These are phyloP conservation scores for Xylaria sp. DNA, from an alignment of 2,329 filamentous ascomycete genomes.

Conservation along the genomic window DNA sequence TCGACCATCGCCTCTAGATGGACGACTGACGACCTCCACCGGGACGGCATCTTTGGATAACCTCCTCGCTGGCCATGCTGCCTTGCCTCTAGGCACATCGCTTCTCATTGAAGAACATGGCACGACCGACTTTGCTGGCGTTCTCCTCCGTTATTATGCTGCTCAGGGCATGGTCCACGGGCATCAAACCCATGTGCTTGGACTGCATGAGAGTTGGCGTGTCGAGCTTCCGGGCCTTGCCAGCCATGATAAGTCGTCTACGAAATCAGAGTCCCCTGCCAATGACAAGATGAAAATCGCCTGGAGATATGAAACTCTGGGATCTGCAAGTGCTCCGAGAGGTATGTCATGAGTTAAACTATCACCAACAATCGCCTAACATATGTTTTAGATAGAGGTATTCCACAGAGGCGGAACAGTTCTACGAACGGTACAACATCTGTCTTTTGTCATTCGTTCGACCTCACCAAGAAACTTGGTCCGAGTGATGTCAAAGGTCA, in stretches of 20 bases:
- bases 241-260: slow-evolving; percentile 42
- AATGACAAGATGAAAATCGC: slow-evolving; percentile 96
- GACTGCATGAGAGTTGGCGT: slow-evolving; percentile 77
- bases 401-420: slow-evolving; percentile 22
- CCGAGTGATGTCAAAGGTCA: slow-evolving; percentile 52
- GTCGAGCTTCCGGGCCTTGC: slow-evolving; percentile 78
- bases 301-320: slow-evolving; percentile 90
- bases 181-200: slow-evolving; percentile 84
- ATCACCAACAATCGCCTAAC: slow-evolving; percentile 14
- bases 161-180: slow-evolving; percentile 92
- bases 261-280: slow-evolving; percentile 43
- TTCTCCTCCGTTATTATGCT: slow-evolving; percentile 84
- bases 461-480: slow-evolving; percentile 67
- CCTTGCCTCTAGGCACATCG: slow-evolving; percentile 78
- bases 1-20: slow-evolving; percentile 86
- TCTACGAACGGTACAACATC: slow-evolving; percentile 27
- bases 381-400: slow-evolving; percentile 30
- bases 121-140: slow-evolving; percentile 90
- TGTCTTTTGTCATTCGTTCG: slow-evolving; percentile 72
- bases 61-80: slow-evolving; percentile 83
- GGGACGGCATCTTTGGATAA: slow-evolving; percentile 85
- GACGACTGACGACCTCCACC: slow-evolving; percentile 86
- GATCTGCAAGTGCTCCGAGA: slow-evolving; percentile 68
- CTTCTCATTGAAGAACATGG: slow-evolving; percentile 85
- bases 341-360: slow-evolving; percentile 51